Base-by-base conservation (phyloP, 1,284 basidiomycete genomes). In the Nidula niveotomentosa region DNA sequence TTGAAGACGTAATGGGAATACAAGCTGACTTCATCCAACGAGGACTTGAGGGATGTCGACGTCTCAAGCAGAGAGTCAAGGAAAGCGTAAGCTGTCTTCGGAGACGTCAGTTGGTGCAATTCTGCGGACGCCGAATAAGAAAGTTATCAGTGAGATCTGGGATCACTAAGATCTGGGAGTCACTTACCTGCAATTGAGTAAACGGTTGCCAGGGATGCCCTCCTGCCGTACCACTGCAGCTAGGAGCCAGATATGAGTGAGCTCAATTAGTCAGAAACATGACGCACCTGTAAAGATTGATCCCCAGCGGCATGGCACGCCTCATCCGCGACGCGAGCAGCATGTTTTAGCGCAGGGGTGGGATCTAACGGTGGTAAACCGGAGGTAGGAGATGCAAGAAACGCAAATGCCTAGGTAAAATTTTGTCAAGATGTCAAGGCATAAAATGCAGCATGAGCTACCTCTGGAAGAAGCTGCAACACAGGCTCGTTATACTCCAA, bases 101-200 rank as follows among this genome's bases (percentile, higher is more conserved):
- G 87, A 1, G 90, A 91, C 0, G 80, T 79, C 9, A 92, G 62
- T 65, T 92, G 90, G 61, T 91, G 90, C 8, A 92, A 71, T 68
- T 92, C 90, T 86, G 60, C 15, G 33, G 39, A 15, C 17, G 35
- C 34, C n/a, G 36, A 34, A 15, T 34, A 9, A 35, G 36, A 33
- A 49, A 13, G 45, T 18, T 12, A 44, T 39, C 36, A 52, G 10
- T 10, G 8, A 8, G 49, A 18, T 36, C 8, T 17, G 41, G 1
- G 43, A 41, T n/a, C 36, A 52, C 12, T 10, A 10, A 8, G 49
- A 18, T 36, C 8, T 17, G 41, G 1, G 43, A 41, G 30, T 30
- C 13, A 52, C 61, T 33, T 53, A 74, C 86, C 86, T 60, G 88
- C 81, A 34, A 85, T 83, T 8, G 79, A 75, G 60, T 92, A 92